Evolutionary conservation across 1,139 yeast species (phyloP).

Genomic region (Hemisphaericaspora xylanilytica): DNA sequence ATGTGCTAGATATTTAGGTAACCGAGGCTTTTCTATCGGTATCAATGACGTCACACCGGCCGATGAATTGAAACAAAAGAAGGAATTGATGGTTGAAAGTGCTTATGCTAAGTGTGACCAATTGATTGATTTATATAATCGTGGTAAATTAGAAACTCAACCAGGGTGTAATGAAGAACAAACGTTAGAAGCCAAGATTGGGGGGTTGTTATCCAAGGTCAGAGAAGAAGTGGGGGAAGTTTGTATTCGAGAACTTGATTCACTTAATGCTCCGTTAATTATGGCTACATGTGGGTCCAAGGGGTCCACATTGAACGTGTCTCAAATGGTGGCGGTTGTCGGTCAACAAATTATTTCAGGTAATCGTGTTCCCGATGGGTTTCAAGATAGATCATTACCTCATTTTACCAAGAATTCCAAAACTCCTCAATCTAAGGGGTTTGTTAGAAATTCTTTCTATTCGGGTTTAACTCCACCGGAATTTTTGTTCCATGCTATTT

Average conservation of each 20-base stretch:
- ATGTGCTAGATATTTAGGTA: constrained; percentile 92
- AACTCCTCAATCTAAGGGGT: constrained; percentile 97
- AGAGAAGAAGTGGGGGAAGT: constrained; percentile 99
- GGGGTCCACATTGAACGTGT: constrained; percentile 95
- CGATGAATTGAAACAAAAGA: constrained; percentile 64
- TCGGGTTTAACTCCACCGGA: constrained; percentile 96
- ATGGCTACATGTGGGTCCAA: constrained; percentile 99
- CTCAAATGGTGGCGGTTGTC: constrained; percentile 99
- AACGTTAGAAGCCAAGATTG: constrained; percentile 94
- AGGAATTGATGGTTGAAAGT: constrained; percentile 84
- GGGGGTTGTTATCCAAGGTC: constrained; percentile 92
- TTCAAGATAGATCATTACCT: constrained; percentile 96
- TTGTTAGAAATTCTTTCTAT: constrained; percentile 92
- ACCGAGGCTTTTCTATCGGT: constrained; percentile 96
- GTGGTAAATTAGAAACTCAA: constrained; percentile 93
- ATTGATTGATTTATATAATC: constrained; percentile 71
- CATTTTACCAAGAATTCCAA: constrained; percentile 95
- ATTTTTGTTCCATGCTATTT: constrained; percentile 95
- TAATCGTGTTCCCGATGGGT: constrained; percentile 98
- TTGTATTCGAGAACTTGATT: constrained; percentile 87
- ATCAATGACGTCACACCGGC: constrained; percentile 98
- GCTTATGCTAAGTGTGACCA: constrained; percentile 94
- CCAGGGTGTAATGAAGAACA: constrained; percentile 99
- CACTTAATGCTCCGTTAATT: constrained; percentile 91
- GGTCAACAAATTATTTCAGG: constrained; percentile 99